Evolutionary conservation across 116 monocot genomes (phyloP).

Genomic region (Iris pallida): DNA sequence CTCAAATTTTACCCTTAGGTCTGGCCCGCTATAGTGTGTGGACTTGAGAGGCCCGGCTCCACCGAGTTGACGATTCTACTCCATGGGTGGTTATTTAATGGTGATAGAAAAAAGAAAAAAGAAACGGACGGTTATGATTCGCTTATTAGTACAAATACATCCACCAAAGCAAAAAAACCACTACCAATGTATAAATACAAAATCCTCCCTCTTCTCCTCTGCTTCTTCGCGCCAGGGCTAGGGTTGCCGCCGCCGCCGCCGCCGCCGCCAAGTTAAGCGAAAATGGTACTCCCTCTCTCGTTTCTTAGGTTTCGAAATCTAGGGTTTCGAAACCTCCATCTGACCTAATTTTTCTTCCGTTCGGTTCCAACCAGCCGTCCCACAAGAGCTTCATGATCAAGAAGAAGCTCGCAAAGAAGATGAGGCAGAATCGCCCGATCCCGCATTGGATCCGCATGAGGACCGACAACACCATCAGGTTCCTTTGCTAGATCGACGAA

Average conservation of each 20-base stretch:
- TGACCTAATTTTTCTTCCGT: not conserved
- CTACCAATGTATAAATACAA: not conserved
- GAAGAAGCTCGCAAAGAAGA: conserved; percentile 23
- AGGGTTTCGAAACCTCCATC: not conserved
- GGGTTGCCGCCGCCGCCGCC: conserved; percentile 12
- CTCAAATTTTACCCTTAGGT: no score
- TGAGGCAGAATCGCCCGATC: conserved; percentile 20
- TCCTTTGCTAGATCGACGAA: not conserved
- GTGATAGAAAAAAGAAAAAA: no score
- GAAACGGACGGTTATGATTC: no score
- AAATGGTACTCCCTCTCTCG: not conserved
- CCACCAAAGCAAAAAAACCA: no score
- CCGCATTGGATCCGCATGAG: conserved; percentile 19
- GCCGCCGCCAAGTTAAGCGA: conserved; percentile 5
- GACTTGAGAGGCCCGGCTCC: no score
- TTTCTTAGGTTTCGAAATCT: not conserved
- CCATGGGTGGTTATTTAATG: no score
- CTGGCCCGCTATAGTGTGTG: no score
- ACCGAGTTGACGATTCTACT: no score
- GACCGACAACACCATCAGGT: conserved; percentile 17
- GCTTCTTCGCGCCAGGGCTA: not conserved
- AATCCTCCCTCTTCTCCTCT: not conserved
- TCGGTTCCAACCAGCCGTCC: not conserved
- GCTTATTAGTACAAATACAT: no score
- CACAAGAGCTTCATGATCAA: conserved; percentile 18